Evolutionary conservation across 305 asterid genomes (phyloP), one percentile per base, ranked within the genome.

Genomic region (Fraxinus nigra): DNA sequence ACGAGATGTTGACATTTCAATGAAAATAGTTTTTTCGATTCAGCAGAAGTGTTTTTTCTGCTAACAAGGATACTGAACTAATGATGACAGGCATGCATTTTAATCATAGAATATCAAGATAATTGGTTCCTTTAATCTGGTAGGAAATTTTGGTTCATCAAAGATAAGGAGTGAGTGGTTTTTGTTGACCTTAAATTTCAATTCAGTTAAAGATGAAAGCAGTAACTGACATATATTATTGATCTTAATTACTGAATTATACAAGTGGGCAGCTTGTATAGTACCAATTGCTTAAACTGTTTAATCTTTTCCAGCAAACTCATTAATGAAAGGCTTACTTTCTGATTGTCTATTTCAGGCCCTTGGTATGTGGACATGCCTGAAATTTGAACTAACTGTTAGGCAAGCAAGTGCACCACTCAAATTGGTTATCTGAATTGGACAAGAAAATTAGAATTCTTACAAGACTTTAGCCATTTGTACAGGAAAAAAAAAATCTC

Each of bases 1-100:
- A 9, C 74, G 81, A 32, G 92, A 89, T 78, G 89, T 80, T 78
- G 90, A 87, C 91, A 80, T 73, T 76, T 85, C 86, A 80, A 10
- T 14, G 46, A 35, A 65, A 69, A 67, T 26, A 28, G 75, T 78
- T 83, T 83, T 79, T 83, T 40, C 13, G 81, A 67, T 30, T 77
- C 56, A 85, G 79, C 78, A 51, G 20, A 54, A 79, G 37, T 74
- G 72, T 59, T 85, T 83, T 83, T 84, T 78, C 80, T 76, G 79
- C 76, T 76, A 82, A 70, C 79, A 34, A 77, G 85, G 84, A 77
- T 82, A 81, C 86, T 72, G 78, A 79, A 20, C 61, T 78, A 83
- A 26, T 24, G 32, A 63, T 63, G 72, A 63, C 72, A 24, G 72
- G 34, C 34, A 22, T 26, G 34, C 70, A 18, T 14, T 61, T 61